Evolutionary conservation across 2,329 filamentous ascomycete genomes (phyloP), one percentile per base, ranked within the genome.

Genomic region (Neofusicoccum parvum): DNA sequence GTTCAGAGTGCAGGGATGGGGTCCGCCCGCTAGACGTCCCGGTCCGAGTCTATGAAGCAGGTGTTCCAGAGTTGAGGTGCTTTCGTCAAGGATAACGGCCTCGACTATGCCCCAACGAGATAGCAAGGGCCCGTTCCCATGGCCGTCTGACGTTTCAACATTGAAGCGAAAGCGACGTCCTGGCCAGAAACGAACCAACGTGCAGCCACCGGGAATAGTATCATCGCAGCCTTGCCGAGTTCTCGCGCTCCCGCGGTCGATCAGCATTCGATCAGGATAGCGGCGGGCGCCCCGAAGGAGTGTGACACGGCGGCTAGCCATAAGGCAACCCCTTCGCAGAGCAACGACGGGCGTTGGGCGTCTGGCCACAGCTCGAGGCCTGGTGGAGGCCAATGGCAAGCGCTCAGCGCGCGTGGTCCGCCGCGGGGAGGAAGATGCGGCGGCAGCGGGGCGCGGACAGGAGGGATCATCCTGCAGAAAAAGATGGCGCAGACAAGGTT

Each of bases 21-120:
- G 14, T 27, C 32, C 36, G 17, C 34, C 41, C 46, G 49, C 49
- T 45, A 54, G 20, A 64, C 41, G 62, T 54, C 36, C 49, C 49
- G 62, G 32, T 17, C 43, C 37, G 62, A 23, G 17, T 36, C 62
- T 56, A 56, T 41, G 50, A 64, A 56, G 62, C 23, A 56, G 51
- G 34, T 64, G 62, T 64, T 64, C 62, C 62, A 64, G 45, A 64
- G 62, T 64, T 48, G 50, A n/a, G 17, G 62, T 64, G 62, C 41
- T 27, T 64, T 64, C 62, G 41, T 64, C 49, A 39, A 41, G 62
- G 56, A 48, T 37, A 56, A 56, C 49, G 62, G 49, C 50, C 39
- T 37, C 20, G 10, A 23, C 50, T 54, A 54, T 48, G 34, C 49
- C 41, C 41, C 50, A 56, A 39, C 41, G 10, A 36, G 56, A 37